Conservation (phyloP, 1,139 yeast genomes). For the Blastobotrys petasosporus region DNA sequence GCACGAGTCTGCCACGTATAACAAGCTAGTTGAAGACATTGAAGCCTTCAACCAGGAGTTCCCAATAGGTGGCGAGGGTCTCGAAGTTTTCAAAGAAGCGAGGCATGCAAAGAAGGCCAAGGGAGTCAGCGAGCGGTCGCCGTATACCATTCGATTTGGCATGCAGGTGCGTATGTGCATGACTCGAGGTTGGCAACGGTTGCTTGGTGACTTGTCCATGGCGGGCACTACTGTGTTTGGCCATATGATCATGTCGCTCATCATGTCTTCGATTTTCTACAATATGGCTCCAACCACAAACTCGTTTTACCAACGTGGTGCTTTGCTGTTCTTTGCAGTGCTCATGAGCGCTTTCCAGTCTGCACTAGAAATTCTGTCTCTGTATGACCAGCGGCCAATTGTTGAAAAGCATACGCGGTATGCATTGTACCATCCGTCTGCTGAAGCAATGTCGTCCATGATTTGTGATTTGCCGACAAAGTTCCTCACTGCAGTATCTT, state of each 20-base stretch:
- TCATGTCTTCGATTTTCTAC: slow-evolving; percentile 70
- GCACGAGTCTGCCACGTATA: slow-evolving; percentile 52
- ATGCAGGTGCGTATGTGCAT: slow-evolving; percentile 61
- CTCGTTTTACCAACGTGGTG: slow-evolving; percentile 62
- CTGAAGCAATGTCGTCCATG: slow-evolving; percentile 66
- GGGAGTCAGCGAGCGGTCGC: slow-evolving; percentile 46
- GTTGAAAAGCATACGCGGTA: slow-evolving; percentile 74
- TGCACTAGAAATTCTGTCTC: slow-evolving; percentile 61
- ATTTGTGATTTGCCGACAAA: slow-evolving; percentile 64
- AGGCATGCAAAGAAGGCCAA: slow-evolving; percentile 51
- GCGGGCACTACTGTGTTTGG: slow-evolving; percentile 55
- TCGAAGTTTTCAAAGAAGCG: slow-evolving; percentile 41
- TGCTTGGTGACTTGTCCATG: slow-evolving; percentile 60
- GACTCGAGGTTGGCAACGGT: slow-evolving; percentile 57
- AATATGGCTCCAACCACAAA: slow-evolving; percentile 45
- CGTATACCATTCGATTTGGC: slow-evolving; percentile 58
- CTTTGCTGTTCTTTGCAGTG: slow-evolving; percentile 70
- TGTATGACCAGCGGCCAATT: slow-evolving; percentile 66
- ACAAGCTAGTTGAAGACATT: slow-evolving; percentile 36
- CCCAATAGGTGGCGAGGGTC: slow-evolving; percentile 24
- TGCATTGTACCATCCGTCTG: slow-evolving; percentile 71
- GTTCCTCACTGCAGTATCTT: slow-evolving; percentile 46
- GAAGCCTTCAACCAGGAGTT: slow-evolving; percentile 33
- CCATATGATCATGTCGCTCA: slow-evolving; percentile 61
- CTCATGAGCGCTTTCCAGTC: slow-evolving; percentile 73